Evolutionary conservation across 75 land plant species (phyloP), one percentile per base, ranked within the genome.

Genomic region (Cupressus sempervirens): DNA sequence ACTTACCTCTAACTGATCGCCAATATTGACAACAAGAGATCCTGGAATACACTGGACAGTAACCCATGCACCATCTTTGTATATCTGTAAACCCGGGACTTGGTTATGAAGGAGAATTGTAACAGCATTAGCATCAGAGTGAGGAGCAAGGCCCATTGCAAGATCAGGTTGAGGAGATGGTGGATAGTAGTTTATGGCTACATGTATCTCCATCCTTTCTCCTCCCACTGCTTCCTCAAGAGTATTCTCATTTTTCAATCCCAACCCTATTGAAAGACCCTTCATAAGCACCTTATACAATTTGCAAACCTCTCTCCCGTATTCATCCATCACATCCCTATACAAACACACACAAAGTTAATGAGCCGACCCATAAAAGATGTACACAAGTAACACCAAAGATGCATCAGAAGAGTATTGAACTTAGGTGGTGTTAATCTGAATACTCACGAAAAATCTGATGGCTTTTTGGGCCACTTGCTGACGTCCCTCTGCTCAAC

Each of bases 121-220:
- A 72, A 92, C 29, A 43, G 88, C 79, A 5, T 85, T 80, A 88
- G 88, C 84, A 86, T 94, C 93, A 3, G 95, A 88, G 87, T 94
- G 95, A 15, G 90, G 86, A 40, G 83, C 89, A 82, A 94, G 89
- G 5, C 94, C 95, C 0, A 94, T 74, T 7, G 84, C 89, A 41
- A 92, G 83, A 45, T 91, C 92, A 23, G 95, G 93, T 43, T 87
- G 83, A 18, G 95, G 94, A 74, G 94, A 94, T 7, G 94, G 95
- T 10, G 95, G 95, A 79, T 94, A 93, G 85, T 38, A 92, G 84
- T 94, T 94, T 79, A 94, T 90, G 85, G 90, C 90, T 62, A 95
- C 18, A 2, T 91, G 79, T 40, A 85, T 86, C 68, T 84, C 84
- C 82, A 87, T 18, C 0, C 87, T 86, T 9, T 90, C 89, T 9